A percentile compares a stretch with the other conserved stretches of the same genome.
These are phyloP conservation scores for Tilletia horrida DNA, from an alignment of 1,284 basidiomycete genomes.

Conservation along the genomic window DNA sequence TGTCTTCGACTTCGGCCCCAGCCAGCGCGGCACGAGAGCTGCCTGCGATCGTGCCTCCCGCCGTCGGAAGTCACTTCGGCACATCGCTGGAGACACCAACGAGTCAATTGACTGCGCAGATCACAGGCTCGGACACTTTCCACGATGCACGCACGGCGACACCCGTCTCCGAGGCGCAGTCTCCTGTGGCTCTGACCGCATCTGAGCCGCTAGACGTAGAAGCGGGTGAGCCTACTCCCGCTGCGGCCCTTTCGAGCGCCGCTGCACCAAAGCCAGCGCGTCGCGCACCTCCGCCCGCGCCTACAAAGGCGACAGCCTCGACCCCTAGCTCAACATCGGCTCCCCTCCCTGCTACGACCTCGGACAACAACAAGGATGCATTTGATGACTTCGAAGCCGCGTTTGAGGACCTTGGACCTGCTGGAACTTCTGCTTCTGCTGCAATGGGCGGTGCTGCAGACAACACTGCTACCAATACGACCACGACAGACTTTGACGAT, in stretches of 20 bases:
- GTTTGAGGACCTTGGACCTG: constrained; percentile 48
- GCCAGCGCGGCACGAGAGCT: no score
- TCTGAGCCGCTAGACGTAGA: background rate
- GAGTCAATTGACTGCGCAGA: background rate
- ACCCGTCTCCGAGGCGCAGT: background rate
- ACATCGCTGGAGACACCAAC: background rate
- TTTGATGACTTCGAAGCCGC: constrained; percentile 54
- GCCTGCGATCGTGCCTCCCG: no score
- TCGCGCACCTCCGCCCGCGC: constrained; percentile 44
- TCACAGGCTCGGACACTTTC: constrained; percentile 8
- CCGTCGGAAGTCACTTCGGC: no score
- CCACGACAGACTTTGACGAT: constrained; percentile 40
- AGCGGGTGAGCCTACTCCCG: background rate
- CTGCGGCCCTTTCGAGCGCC: background rate
- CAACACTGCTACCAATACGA: background rate
- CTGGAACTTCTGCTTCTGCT: constrained; percentile 1
- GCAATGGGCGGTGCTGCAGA: constrained; percentile 9
- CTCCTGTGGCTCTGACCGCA: background rate
- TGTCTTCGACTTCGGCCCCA: no score
- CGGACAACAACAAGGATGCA: constrained; percentile 8
- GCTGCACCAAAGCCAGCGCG: constrained; percentile 21
- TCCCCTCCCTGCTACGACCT: background rate
- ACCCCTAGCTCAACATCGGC: background rate
- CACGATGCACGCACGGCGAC: constrained; percentile 1
- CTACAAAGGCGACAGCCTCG: constrained; percentile 31